These are phyloP conservation scores for Cornus suecica DNA, from an alignment of 148 eudicot genomes.

Conservation along the genomic window DNA sequence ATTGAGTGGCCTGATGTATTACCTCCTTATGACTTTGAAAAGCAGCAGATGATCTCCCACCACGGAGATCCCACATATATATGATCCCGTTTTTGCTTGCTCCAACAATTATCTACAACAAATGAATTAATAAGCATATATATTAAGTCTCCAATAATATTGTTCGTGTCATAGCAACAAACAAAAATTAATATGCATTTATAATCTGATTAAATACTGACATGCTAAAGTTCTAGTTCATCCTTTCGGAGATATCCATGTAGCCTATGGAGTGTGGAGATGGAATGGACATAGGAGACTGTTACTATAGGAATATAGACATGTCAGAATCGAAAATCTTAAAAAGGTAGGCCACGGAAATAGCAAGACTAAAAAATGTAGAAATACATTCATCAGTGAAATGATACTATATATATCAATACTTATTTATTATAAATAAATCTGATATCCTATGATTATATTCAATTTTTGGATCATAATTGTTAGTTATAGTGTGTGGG, in stretches of 20 bases:
- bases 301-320: too few relatives aligned
- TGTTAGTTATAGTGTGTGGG: too few relatives aligned
- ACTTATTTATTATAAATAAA: too few relatives aligned
- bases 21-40: slow-evolving; percentile 83
- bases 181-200: background rate
- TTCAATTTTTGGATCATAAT: too few relatives aligned
- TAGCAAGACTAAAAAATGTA: too few relatives aligned
- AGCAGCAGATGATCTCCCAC: slow-evolving; percentile 79
- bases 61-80: slow-evolving; percentile 92
- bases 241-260: background rate
- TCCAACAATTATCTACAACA: slow-evolving; percentile 59
- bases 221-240: background rate
- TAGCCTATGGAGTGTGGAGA: background rate
- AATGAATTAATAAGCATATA: slow-evolving; percentile 1
- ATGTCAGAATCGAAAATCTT: too few relatives aligned
- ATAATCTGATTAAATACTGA: background rate
- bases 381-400: too few relatives aligned
- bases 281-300: too few relatives aligned
- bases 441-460: too few relatives aligned
- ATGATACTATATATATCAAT: too few relatives aligned
- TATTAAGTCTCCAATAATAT: background rate
- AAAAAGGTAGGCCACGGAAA: too few relatives aligned
- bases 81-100: slow-evolving; percentile 74
- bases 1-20: background rate
- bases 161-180: background rate